Evolutionary conservation across 129 eudicot genomes (phyloP).

Genomic region (Flaveria trinervia): DNA sequence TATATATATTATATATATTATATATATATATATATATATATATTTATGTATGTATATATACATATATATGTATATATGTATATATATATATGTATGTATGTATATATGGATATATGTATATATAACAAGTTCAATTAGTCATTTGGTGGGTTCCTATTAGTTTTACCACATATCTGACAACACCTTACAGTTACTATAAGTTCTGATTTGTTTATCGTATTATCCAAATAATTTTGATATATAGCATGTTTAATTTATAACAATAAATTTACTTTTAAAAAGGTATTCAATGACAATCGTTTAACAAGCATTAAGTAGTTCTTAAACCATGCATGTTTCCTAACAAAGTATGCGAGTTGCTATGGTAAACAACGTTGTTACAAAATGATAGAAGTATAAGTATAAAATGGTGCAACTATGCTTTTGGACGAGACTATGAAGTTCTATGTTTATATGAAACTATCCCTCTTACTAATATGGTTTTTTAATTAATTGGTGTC

Average conservation of each 20-base stretch:
- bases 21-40: too few relatives aligned
- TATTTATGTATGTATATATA: too few relatives aligned
- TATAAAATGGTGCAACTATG: background rate
- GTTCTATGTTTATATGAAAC: background rate
- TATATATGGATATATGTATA: too few relatives aligned
- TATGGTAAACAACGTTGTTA: background rate
- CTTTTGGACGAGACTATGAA: background rate
- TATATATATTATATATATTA: too few relatives aligned
- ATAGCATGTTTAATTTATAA: background rate
- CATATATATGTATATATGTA: too few relatives aligned
- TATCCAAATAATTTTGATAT: background rate
- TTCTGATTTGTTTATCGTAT: background rate
- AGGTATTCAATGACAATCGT: background rate
- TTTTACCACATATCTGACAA: background rate
- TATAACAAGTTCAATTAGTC: too few relatives aligned
- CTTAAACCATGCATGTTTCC: background rate
- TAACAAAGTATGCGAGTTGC: background rate
- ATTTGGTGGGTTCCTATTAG: too few relatives aligned
- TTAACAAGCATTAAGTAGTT: background rate
- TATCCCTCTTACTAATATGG: background rate
- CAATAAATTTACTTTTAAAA: background rate
- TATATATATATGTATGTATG: too few relatives aligned
- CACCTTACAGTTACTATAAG: background rate
- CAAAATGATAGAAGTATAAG: background rate
- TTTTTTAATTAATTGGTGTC: background rate